Evolutionary conservation across 2,329 filamentous ascomycete species (phyloP), one percentile per base, ranked within the genome.

Genomic region (Phyllosticta capitalensis): DNA sequence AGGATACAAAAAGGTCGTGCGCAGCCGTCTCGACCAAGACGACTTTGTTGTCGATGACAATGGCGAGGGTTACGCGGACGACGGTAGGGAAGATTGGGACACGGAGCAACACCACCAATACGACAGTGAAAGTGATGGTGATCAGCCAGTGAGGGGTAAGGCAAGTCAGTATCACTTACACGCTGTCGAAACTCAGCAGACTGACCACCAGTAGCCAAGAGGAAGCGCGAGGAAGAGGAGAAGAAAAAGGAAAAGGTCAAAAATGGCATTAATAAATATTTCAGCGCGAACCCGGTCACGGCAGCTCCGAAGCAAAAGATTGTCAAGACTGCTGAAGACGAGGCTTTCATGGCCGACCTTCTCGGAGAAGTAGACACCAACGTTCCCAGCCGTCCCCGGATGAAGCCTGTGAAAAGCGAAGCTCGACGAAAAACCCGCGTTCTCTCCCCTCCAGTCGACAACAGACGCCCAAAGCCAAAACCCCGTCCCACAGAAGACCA

Each of bases 1-100:
- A 68, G 89, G 89, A 56, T 99, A 63, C 80, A 96, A 96, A 78
- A 95, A 95, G 72, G 87, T 97, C 65, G 91, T 99, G 14, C 84
- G 94, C 50, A 85, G 87, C 59, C 87, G 94, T 53, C 80, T 99
- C 56, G 89, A 97, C 69, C 82, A 95, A 68, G 94, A 99, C 67
- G 94, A 99, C 76, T 99, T 99, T 69, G 92, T 99, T 56, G 92
- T 99, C 62, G 94, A 97, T 77, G 94, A 99, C 76, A 95, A 96
- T 77, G 92, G 92, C 69, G 90, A 92, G 71, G 92, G 94, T 45
- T 99, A 99, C 69, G 92, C 90, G 65, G 92, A 97, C 71, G 94
- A 97, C 70, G 94, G 94, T 62, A 87, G 94, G 75, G 94, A 97
- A 62, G 72, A 75, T 53, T 75, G 72, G 72, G 71, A 74, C 53